Conservation (phyloP, 2,329 filamentous ascomycete genomes). For the Trichoderma asperellum region DNA sequence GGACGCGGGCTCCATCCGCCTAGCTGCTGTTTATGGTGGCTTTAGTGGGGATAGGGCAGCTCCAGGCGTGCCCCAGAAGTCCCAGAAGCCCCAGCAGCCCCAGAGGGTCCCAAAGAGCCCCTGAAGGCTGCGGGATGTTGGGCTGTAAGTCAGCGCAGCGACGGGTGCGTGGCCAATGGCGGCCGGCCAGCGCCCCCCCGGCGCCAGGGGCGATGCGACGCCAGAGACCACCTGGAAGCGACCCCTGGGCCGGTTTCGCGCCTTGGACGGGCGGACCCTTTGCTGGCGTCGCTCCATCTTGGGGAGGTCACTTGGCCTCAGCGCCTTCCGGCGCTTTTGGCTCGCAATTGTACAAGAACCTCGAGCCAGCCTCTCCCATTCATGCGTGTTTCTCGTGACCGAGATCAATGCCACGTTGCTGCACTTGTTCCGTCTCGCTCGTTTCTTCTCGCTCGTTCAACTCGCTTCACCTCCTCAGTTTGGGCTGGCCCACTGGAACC, state of each 20-base stretch:
- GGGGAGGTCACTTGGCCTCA: conserved; percentile 4
- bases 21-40: not conserved
- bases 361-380: not conserved
- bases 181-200: not conserved
- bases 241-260: conserved; percentile 21
- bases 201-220: conserved; percentile 20
- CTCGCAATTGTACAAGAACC: not conserved
- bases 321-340: not conserved
- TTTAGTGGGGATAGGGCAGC: conserved; percentile 1
- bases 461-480: not conserved
- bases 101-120: not conserved
- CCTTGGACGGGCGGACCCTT: conserved; percentile 5
- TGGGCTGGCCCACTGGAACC: not conserved
- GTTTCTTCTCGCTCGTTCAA: not conserved
- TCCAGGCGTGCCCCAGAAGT: conserved; percentile 5
- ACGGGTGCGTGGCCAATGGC: not conserved
- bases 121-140: conserved; percentile 15
- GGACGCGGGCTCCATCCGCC: not conserved
- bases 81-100: not conserved
- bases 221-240: not conserved
- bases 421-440: not conserved
- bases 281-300: no score
- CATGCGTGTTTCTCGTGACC: not conserved
- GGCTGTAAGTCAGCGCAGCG: not conserved
- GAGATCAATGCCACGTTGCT: not conserved